These are phyloP conservation scores for Podospora fimiseda DNA, from an alignment of 495 filamentous ascomycete species.

Conservation along the genomic window DNA sequence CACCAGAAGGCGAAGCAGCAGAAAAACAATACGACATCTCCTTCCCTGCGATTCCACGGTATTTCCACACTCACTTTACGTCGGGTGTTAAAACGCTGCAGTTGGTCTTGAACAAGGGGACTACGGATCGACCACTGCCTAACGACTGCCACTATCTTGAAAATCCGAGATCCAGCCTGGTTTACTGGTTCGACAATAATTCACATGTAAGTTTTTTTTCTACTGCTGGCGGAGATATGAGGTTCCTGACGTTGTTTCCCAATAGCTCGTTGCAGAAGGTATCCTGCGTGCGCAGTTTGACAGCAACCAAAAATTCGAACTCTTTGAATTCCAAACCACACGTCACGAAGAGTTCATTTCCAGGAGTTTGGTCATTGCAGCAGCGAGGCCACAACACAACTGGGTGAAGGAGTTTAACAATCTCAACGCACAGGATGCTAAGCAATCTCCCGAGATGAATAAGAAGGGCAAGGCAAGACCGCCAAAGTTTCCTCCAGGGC, in stretches of 20 bases:
- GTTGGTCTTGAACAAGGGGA: slow-evolving; percentile 58
- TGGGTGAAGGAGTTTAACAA: slow-evolving; percentile 52
- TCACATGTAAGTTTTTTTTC: slow-evolving; percentile 51
- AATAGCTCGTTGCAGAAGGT: slow-evolving; percentile 58
- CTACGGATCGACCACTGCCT: slow-evolving; percentile 47
- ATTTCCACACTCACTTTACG: slow-evolving; percentile 76
- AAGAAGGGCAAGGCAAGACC: slow-evolving; percentile 57
- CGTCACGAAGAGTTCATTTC: slow-evolving; percentile 65
- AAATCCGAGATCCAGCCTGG: slow-evolving; percentile 54
- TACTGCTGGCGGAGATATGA: background rate
- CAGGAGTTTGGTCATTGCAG: slow-evolving; percentile 47
- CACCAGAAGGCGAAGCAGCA: slow-evolving; percentile 33
- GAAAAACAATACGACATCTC: slow-evolving; percentile 74
- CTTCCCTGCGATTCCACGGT: slow-evolving; percentile 66
- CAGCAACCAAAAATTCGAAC: slow-evolving; percentile 60
- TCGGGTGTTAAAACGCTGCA: slow-evolving; percentile 76
- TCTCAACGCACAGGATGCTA: slow-evolving; percentile 51
- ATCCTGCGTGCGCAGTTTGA: slow-evolving; percentile 61
- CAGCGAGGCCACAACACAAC: slow-evolving; percentile 45
- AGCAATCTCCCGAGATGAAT: slow-evolving; percentile 65
- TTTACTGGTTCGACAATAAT: slow-evolving; percentile 67
- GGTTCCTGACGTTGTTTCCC: slow-evolving; percentile 14
- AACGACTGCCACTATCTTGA: slow-evolving; percentile 61
- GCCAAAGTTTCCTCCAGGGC: slow-evolving; percentile 41
- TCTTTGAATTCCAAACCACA: slow-evolving; percentile 60